Base-by-base conservation (phyloP, 305 asterid genomes). In the Fraxinus nigra region DNA sequence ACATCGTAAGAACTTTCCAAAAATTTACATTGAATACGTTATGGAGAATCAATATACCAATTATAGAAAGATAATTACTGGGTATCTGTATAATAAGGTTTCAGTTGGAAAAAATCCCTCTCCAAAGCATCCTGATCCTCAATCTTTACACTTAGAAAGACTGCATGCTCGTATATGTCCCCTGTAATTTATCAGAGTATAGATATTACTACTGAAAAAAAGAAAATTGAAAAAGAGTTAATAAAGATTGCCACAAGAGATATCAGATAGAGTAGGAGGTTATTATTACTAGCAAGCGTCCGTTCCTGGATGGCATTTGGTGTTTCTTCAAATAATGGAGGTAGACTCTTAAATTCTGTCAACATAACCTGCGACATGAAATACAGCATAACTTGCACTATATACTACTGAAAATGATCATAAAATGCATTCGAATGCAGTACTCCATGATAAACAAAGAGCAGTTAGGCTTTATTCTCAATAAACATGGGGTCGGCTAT, bases 51-150 rank as follows among this genome's bases (percentile, higher is more conserved):
- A 63, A 8, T 10, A 63, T 24, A 63, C 33, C 33, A 63, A 63
- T 24, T 63, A 63, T 22, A 63, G 72, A 63, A 7, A 63, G 67
- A 24, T 76, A 61, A 81, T 87, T 89, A 94, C 98, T 93, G 85
- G 78, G 97, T 91, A 89, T 97, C 98, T 9, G 97, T 94, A 72
- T 93, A 94, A 82, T 94, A 94, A 69, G 98, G 97, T 84, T 94
- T 94, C 81, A 93, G 93, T 82, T 93, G 99, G 87, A 88, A 92
- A 85, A 93, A 94, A 85, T 94, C 98, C 86, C 98, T 91, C 88
- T 94, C 98, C 78, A 94, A 93, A 82, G 97, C 94, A 82, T 90
- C 97, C 83, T 97, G 98, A 82, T 97, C 99, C 88, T 94, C 98
- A 82, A 83, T 91, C 91, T 97, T 93, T 86, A 96, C 98, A 65